These are phyloP conservation scores for Brassica balearica DNA, from an alignment of 441 rosid species.

Conservation along the genomic window DNA sequence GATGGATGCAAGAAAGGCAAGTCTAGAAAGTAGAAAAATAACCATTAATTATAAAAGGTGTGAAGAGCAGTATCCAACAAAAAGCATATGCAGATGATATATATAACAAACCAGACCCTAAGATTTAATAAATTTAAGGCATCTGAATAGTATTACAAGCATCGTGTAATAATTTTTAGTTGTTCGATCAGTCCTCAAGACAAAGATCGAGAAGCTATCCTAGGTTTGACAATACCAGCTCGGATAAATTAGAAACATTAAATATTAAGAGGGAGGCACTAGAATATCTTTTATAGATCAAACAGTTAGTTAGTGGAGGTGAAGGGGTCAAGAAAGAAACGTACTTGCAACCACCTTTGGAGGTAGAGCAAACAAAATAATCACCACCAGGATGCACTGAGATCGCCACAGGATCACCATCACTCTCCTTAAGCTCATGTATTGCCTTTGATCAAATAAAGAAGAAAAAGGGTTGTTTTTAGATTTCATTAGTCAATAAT, in stretches of 20 bases:
- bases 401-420: slow-evolving; percentile 70
- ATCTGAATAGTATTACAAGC: not conserved
- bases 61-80: no score
- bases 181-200: slow-evolving; percentile 17
- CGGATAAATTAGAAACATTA: slow-evolving; percentile 10
- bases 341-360: slow-evolving; percentile 88
- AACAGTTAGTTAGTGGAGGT: not conserved
- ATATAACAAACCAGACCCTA: slow-evolving; percentile 7
- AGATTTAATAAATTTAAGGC: not conserved
- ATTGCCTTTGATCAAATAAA: slow-evolving; percentile 51
- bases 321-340: slow-evolving; percentile 33
- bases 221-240: not conserved
- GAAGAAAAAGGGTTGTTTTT: not conserved
- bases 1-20: not conserved
- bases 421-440: slow-evolving; percentile 69
- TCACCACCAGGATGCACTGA: slow-evolving; percentile 92
- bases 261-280: not conserved
- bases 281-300: not conserved
- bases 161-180: not conserved
- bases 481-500: slow-evolving; percentile 8
- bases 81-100: no score
- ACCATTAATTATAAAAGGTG: not conserved
- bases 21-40: not conserved
- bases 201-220: not conserved
- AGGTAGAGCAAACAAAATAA: slow-evolving; percentile 76